Base-by-base conservation (phyloP, 164 flowering plant genomes). In the Magnolia sinica region DNA sequence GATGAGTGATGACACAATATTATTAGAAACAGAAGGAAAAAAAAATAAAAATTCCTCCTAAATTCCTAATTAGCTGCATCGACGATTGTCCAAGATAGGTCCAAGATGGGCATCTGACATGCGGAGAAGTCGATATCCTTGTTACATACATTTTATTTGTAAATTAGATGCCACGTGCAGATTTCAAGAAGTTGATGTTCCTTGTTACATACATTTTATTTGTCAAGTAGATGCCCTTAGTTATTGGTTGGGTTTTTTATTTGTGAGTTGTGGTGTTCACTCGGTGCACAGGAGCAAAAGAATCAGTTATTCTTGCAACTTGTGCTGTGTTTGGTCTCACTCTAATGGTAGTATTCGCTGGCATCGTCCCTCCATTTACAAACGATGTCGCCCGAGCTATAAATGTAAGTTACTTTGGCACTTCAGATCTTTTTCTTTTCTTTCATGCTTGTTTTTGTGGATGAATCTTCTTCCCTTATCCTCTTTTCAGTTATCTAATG, bases 341-440 rank as follows among this genome's bases (percentile, higher is more conserved):
- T 29, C 78, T 96, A 5, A 77, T 79, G 68, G 87, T 84, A 50
- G 88, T 91, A 59, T 52, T 80, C 68, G 80, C 83, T 74, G 95
- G 92, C 73, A 45, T 81, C 16, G 61, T 91, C 72, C 95, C 94
- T 65, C 89, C 96, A 50, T 94, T 91, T 83, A 86, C 91, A 8
- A 90, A 91, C 50, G 94, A 92, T 76, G 83, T 85, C 67, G 82
- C 97, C 59, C 84, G 99, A 81, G 88, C 94, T 81, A 93, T 96
- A 49, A 92, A 92, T 88, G 98, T 96, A 82, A 87, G 96, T 81
- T 31, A 16, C 73, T 58, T 58, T 37, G 20, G 11, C 11, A 27
- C n/a, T 66, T 7, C 55, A 50, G 64, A 13, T 13, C n/a, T 63
- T 23, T 18, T 63, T 73, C 11, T 27, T 9, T 64, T 4, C 16